Evolutionary conservation across 2,329 filamentous ascomycete genomes (phyloP), one percentile per base, ranked within the genome.

Genomic region (Aspergillus novoparasiticus): DNA sequence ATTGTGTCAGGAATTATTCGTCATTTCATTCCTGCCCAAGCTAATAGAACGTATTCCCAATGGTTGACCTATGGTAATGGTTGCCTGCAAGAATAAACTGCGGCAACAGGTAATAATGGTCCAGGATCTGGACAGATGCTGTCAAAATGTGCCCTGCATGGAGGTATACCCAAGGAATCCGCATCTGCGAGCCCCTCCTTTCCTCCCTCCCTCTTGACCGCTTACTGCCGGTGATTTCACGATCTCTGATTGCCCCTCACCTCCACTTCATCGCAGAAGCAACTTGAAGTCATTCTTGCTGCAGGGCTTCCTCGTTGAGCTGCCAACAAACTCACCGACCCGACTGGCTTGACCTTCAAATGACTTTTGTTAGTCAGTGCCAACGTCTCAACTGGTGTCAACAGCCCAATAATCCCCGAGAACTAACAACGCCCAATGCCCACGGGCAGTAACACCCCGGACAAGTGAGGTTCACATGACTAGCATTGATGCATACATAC

Each of bases 11-110:
- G 51, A 62, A 62, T 50, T 58, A 56, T 39, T 58, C 53, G 62
- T 53, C 32, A 61, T 69, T 67, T 60, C 54, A 58, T 71, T 71
- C 68, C 65, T 71, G 69, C 69, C 69, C 68, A 70, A 71, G 60
- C 62, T 58, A 65, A 58, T 63, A 62, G 60, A 57, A 61, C 58
- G 45, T 51, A 51, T 43, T 30, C 39, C 45, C 39, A 36, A 45
- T 43, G 32, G 46, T 43, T 41, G 54, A 53, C 61, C 67, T 69
- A 66, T 69, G 55, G 58, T 11, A 34, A 23, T 39, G 26, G 41
- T 26, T 34, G 30, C 16, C 28, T 34, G 56, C 23, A 48, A 63
- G 14, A 67, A 54, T 66, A 64, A 68, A 65, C 59, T 66, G 61
- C 66, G 63, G 26, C 58, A 51, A 55, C 54, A 63, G 57, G 60